Percentiles rank a stretch among this genome's conserved stretches.
Evolutionary conservation across 176 grass and related monocot genomes (phyloP).

Genomic region (Alopecurus myosuroides): DNA sequence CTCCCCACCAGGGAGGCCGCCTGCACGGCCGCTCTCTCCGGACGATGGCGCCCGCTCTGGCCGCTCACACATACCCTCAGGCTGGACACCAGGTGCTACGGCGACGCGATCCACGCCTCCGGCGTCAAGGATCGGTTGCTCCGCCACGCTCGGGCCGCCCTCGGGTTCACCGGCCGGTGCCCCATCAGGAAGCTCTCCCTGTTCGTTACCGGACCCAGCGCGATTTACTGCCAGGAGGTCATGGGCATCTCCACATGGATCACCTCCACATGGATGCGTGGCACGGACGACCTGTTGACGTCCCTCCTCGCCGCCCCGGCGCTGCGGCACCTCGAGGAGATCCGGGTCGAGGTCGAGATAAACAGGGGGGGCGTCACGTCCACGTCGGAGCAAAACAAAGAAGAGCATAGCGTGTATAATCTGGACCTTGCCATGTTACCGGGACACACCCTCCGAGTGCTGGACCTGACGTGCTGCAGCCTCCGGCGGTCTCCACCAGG

Average conservation of each 20-base stretch:
- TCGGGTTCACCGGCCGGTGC: neutral
- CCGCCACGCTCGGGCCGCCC: neutral
- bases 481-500: neutral
- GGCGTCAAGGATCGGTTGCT: neutral
- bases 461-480: neutral
- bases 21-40: neutral
- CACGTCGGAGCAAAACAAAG: neutral
- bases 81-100: neutral
- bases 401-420: neutral
- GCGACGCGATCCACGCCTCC: neutral
- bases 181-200: neutral
- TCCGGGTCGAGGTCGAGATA: neutral
- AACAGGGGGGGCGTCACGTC: neutral
- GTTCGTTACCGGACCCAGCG: neutral
- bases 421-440: neutral
- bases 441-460: neutral
- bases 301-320: neutral
- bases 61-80: neutral
- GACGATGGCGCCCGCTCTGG: neutral
- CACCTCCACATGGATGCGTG: too few species aligned
- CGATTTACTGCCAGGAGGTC: neutral
- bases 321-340: neutral
- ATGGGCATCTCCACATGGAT: neutral
- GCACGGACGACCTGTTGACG: too few species aligned
- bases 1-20: neutral